Evolutionary conservation across 768 basidiomycete genomes (phyloP), one percentile per base, ranked within the genome.

Genomic region (Scleroderma bovista): DNA sequence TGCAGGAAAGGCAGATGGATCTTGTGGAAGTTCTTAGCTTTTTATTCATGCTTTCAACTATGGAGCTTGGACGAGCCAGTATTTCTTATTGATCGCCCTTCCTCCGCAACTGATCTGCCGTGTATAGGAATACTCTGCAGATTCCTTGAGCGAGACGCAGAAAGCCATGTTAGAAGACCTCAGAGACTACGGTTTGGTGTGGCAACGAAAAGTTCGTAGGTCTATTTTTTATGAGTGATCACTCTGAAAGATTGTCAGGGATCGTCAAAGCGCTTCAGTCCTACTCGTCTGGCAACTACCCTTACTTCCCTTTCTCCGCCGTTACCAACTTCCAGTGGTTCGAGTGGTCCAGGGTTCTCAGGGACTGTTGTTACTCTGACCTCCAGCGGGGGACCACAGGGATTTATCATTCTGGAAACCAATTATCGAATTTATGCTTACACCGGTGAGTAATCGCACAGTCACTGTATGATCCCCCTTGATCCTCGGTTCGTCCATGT

Each of bases 381-480:
- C 11, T 76, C 76, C 26, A 74, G 75, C 43, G 79, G 78, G 40
- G 77, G 78, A 29, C 75, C 83, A 61, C 83, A 95, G 66, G 92
- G 94, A 13, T 98, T 96, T 73, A 86, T 98, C 58, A 84, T 98
- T 57, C 77, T 99, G 38, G 96, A 99, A 73, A 98, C 96, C 17
- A 98, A 99, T 72, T 98, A 97, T 72, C 87, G 93, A 57, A 72
- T 99, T 55, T 99, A 98, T 65, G 96, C 96, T 5, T 99, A 99
- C 68, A 99, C 96, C 32, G 87, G 93, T 93, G 66, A 19, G 26
- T 41, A 56, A 51, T 46, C 17, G 52, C 47, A 22, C 64, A 51
- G 59, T 57, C 33, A 50, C 49, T 50, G 2, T 23, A 36, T 19
- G 22, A 31, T 41, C 49, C 17, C 20, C 16, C 19, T 26, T 31